Base-by-base conservation (phyloP, 106 monocot genomes). In the Iris macrosiphon region DNA sequence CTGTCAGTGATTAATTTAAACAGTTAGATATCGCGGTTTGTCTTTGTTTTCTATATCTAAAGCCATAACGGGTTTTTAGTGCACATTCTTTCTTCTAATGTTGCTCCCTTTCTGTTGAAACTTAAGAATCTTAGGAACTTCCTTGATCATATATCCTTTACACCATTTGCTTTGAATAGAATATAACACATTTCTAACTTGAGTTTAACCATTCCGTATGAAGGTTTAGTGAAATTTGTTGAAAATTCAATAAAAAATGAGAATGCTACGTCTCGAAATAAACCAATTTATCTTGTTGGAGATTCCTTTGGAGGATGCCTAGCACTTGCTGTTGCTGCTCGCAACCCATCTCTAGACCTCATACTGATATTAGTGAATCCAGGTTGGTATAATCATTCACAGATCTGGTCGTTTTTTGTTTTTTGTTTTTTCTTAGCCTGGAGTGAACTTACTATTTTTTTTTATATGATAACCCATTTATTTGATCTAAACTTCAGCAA, bases 221-320 rank as follows among this genome's bases (percentile, higher is more conserved):
- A 58, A 95, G 89, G 82, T 27, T 46, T 95, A 12, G 31, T 89
- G 31, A 69, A 56, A 35, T 54, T 83, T 45, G 82, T 96, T 23
- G 95, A 89, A 45, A 43, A 72, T 16, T 63, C 77, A 26, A 51
- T 84, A 35, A 78, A 70, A 45, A 14, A 68, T 56, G 88, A 93
- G 65, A 70, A 81, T 64, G 56, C 62, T 20, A 24, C 51, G 28
- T 71, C 69, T 33, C 80, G 68, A 63, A 75, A 73, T 45, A 84
- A 59, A 66, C 88, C 93, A 32, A 81, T 93, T 62, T 93, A 84
- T 64, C 62, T 93, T 61, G 31, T 93, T 64, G 93, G 93, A 62
- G 93, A 93, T 61, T 93, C 93, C 7, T 84, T 93, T 68, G 93
- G 93, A 48, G 83, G 93, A 57, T 88, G 88, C 62, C 61, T 84